These are phyloP conservation scores for Stemphylium beticola DNA, from an alignment of 2,329 filamentous ascomycete genomes.

Conservation along the genomic window DNA sequence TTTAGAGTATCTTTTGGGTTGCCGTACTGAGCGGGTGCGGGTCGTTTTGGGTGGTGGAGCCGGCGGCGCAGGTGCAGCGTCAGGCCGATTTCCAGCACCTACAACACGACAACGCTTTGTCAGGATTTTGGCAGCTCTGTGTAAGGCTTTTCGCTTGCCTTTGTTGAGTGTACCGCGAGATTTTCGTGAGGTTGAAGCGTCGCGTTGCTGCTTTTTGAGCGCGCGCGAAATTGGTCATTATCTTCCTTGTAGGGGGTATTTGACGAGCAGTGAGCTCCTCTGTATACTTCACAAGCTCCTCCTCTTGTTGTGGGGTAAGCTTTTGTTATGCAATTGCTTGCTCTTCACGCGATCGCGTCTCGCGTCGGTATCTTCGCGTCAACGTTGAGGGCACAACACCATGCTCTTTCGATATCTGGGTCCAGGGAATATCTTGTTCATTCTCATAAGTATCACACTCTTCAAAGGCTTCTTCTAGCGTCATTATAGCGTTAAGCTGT, in stretches of 20 bases:
- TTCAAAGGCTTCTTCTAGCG: no score
- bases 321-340: background rate
- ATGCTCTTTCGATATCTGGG: no score
- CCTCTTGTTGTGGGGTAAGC: background rate
- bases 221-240: slow-evolving; percentile 1
- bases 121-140: background rate
- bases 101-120: slow-evolving; percentile 4
- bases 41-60: background rate
- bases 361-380: background rate
- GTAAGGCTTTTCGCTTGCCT: background rate
- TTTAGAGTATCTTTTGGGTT: background rate
- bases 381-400: background rate
- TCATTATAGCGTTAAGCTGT: no score
- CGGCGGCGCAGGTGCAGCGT: background rate
- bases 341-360: background rate
- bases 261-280: background rate
- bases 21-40: background rate
- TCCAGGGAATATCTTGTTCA: no score
- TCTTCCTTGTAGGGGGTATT: background rate
- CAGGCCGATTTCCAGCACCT: background rate
- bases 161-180: background rate
- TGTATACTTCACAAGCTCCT: background rate
- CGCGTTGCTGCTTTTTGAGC: slow-evolving; percentile 3
- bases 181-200: slow-evolving; percentile 2
- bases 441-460: no score